These are phyloP conservation scores for Carex kokanica DNA, from an alignment of 176 grass and related monocot species.

Conservation along the genomic window DNA sequence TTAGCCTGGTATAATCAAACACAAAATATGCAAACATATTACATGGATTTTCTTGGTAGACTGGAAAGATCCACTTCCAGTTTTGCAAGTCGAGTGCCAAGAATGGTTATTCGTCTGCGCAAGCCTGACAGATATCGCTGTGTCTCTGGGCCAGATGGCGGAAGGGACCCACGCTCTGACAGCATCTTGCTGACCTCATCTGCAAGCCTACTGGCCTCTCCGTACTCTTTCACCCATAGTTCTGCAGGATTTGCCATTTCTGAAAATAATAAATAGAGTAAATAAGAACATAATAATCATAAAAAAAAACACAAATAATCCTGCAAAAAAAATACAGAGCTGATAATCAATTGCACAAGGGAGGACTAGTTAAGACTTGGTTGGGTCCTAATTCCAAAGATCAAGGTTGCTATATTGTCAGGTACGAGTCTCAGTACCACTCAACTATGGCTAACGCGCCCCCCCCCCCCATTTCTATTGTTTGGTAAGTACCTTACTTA, in stretches of 20 bases:
- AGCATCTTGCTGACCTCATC: slow-evolving; percentile 83
- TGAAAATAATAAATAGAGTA: slow-evolving; percentile 39
- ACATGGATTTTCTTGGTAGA: slow-evolving; percentile 79
- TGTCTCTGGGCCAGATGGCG: slow-evolving; percentile 67
- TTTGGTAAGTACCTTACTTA: too few relatives aligned
- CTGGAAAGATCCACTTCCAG: slow-evolving; percentile 54
- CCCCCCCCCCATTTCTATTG: background rate
- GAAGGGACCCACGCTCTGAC: slow-evolving; percentile 69
- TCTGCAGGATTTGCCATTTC: slow-evolving; percentile 68
- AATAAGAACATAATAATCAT: background rate
- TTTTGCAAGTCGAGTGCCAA: slow-evolving; percentile 72
- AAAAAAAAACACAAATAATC: background rate
- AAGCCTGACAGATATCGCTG: slow-evolving; percentile 61
- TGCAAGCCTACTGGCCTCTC: slow-evolving; percentile 71
- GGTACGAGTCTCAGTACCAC: background rate
- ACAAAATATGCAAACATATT: slow-evolving; percentile 22
- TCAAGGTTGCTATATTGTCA: background rate
- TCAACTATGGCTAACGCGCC: too few relatives aligned
- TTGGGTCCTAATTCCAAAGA: background rate
- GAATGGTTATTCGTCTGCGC: slow-evolving; percentile 76
- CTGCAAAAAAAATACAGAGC: background rate
- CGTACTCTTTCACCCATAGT: slow-evolving; percentile 69
- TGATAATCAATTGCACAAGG: background rate
- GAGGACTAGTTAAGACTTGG: background rate
- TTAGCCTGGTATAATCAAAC: background rate